These are phyloP conservation scores for Neonectria ditissima DNA, from an alignment of 2,329 filamentous ascomycete genomes.

Conservation along the genomic window DNA sequence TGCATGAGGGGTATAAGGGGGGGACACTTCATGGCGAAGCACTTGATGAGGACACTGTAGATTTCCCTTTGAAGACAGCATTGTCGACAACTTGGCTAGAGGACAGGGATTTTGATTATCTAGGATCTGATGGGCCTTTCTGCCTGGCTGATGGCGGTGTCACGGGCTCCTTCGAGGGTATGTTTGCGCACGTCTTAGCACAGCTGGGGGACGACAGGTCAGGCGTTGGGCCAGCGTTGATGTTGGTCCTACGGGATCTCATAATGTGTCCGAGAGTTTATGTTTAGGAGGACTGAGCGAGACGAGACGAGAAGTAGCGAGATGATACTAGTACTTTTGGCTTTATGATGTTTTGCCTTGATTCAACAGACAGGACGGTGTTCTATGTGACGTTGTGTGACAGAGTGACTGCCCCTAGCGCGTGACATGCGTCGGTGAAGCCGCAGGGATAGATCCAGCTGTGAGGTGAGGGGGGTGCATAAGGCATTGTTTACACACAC, in stretches of 20 bases:
- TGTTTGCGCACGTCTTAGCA: conserved; percentile 18
- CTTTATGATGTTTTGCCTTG: conserved; percentile 41
- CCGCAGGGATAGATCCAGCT: conserved; percentile 6
- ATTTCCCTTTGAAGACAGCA: conserved; percentile 19
- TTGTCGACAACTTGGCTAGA: conserved; percentile 30
- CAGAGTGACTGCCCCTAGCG: conserved; percentile 18
- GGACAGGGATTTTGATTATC: conserved; percentile 28
- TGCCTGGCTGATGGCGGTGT: conserved; percentile 21
- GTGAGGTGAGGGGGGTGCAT: conserved; percentile 5
- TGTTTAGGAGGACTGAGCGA: conserved; percentile 22
- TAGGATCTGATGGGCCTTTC: conserved; percentile 14
- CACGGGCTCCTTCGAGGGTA: conserved; percentile 12
- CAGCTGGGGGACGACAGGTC: conserved; percentile 14
- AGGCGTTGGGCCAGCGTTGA: conserved; percentile 26
- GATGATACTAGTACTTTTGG: conserved; percentile 34
- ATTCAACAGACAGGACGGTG: conserved; percentile 29
- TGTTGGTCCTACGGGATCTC: conserved; percentile 26
- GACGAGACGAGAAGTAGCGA: conserved; percentile 30
- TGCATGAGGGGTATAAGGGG: conserved; percentile 9
- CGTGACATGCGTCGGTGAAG: conserved; percentile 15
- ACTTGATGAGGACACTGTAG: conserved; percentile 23
- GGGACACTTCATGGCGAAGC: conserved; percentile 4
- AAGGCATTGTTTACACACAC: conserved; percentile 14
- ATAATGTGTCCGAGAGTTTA: conserved; percentile 34
- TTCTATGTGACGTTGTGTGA: conserved; percentile 21